Evolutionary conservation across 176 grass and related monocot species (phyloP), one percentile per base, ranked within the genome.

Genomic region (Oryza coarctata): DNA sequence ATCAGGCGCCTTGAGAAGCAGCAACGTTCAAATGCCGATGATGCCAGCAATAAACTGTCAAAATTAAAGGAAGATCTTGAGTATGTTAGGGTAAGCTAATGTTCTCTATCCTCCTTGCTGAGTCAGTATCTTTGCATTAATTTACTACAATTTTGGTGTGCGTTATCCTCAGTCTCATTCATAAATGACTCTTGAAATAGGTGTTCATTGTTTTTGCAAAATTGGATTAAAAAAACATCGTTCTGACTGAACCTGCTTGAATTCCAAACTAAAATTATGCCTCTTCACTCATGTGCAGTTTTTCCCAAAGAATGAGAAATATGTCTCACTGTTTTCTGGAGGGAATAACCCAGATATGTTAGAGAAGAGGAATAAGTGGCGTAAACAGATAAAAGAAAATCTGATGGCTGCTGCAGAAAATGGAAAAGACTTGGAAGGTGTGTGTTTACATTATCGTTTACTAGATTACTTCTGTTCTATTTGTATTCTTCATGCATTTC

Each of bases 1-100:
- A 92, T 99, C 79, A 91, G 97, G 65, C 85, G 93, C 20, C 97
- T 96, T 83, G 97, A 99, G 39, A 99, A 99, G 67, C 97, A 99
- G 71, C 91, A 95, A 74, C 91, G 85, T 68, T 76, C 87, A 73
- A 90, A 90, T 65, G 87, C 65, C 71, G 88, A 98, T 88, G 90
- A 86, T 89, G 70, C 82, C n/a, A 65, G 73, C 70, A 85, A 92
- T 71, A 84, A 92, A 61, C 85, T 99, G 9, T 88, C 91, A 68
- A 85, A 90, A 64, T 85, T 99, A 62, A 79, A 84, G 80, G 93
- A 99, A 87, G 91, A 99, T 81, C 91, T 99, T 34, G 91, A 99
- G 91, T 99, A 99, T 87, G 85, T 99, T 76, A 89, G 85, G 64
- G 96, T 95, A 88, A 91, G 88, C 29, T n/a, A 26, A 65, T 33